Percentiles rank a stretch among this genome's conserved stretches.
Conservation (phyloP, 139 green algal species). For the Auxenochlorella pyrenoidosa region DNA sequence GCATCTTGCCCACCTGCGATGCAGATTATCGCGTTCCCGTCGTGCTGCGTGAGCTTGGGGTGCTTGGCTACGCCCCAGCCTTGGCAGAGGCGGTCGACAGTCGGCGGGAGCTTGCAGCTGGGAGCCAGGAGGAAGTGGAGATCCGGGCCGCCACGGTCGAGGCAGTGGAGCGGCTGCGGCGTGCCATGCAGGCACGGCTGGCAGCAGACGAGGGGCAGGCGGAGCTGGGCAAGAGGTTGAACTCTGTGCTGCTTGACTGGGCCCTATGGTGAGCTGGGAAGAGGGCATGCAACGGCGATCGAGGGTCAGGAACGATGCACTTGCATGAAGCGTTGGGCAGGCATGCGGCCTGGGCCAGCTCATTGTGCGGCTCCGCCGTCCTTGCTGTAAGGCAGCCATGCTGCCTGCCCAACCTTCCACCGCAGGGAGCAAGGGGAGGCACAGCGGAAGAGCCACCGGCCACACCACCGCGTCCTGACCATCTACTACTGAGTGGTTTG, state of each 20-base stretch:
- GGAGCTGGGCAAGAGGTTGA: background rate
- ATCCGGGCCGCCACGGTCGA: slow-evolving; percentile 74
- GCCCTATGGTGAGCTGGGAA: slow-evolving; percentile 66
- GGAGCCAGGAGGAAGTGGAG: slow-evolving; percentile 75
- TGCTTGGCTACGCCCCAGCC: slow-evolving; percentile 66
- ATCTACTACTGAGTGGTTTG: slow-evolving; percentile 76
- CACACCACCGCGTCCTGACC: slow-evolving; percentile 82
- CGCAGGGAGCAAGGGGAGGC: slow-evolving; percentile 71
- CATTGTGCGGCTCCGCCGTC: too few relatives aligned
- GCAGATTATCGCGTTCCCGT: slow-evolving; percentile 86
- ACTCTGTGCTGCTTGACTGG: slow-evolving; percentile 82
- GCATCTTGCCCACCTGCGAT: too few relatives aligned
- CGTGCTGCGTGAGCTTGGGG: slow-evolving; percentile 69
- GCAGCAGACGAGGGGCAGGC: background rate
- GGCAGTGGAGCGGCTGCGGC: slow-evolving; percentile 72
- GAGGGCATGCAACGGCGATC: too few relatives aligned
- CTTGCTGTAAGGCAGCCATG: too few relatives aligned
- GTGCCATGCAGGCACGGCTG: slow-evolving; percentile 35
- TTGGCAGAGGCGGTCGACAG: slow-evolving; percentile 52
- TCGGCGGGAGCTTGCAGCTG: slow-evolving; percentile 54
- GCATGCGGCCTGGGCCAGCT: too few relatives aligned
- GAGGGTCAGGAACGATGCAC: too few relatives aligned
- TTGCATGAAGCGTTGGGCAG: too few relatives aligned
- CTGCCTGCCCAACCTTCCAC: too few relatives aligned
- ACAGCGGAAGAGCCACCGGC: slow-evolving; percentile 45